phyloP scores from a whole-genome alignment of 1,284 basidiomycete genomes.

The Boletellus deceptivus region DNA sequence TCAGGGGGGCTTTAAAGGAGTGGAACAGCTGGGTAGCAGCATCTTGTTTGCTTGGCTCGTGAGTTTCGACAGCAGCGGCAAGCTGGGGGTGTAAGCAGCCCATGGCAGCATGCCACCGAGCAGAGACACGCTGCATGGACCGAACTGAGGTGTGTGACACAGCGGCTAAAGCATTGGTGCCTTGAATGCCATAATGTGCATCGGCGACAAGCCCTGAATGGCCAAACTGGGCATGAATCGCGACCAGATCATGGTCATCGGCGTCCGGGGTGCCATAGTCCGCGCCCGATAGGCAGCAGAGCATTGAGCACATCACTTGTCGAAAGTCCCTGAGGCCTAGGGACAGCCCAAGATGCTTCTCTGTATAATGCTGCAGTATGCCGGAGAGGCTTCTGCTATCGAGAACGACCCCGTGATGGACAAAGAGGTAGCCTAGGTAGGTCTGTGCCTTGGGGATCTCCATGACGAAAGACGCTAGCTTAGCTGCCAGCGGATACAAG shows the following conservation, averaged over 20 bases:
- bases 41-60: too few species aligned
- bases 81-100: too few species aligned
- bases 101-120: constrained; percentile 3
- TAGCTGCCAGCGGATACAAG: background rate
- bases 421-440: constrained; percentile 3
- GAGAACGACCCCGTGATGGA: background rate
- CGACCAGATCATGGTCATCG: background rate
- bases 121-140: constrained; percentile 1
- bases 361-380: background rate
- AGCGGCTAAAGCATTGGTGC: background rate
- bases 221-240: constrained; percentile 2
- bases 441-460: background rate
- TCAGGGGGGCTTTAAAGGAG: background rate
- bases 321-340: constrained; percentile 1
- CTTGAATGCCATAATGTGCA: constrained; percentile 9
- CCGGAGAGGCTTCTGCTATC: background rate
- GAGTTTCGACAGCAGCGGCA: too few species aligned
- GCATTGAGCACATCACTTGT: constrained; percentile 11
- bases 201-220: background rate
- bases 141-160: background rate
- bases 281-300: background rate
- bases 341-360: constrained; percentile 1
- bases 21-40: background rate
- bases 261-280: constrained; percentile 1
- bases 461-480: constrained; percentile 5